Percentiles rank a stretch among this genome's conserved stretches.
Evolutionary conservation across 2,329 filamentous ascomycete species (phyloP).

Genomic region (Sporothrix inflata): DNA sequence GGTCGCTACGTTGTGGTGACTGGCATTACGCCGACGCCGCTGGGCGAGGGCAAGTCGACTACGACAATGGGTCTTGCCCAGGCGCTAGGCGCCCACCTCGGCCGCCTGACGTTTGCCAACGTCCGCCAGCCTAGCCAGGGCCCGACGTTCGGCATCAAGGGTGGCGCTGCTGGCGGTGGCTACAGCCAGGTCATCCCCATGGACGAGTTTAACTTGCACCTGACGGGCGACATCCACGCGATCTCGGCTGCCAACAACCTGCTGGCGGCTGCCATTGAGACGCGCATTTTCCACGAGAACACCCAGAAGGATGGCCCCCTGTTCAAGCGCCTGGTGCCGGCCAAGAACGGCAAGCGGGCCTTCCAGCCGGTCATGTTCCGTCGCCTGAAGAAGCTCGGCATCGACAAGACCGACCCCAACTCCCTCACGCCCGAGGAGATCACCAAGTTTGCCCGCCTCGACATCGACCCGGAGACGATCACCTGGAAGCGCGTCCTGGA

Average conservation of each 20-base stretch:
- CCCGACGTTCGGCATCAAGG: constrained; percentile 98
- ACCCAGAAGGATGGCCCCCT: constrained; percentile 90
- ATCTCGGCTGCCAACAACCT: constrained; percentile 97
- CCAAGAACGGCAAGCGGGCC: constrained; percentile 84
- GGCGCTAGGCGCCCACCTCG: constrained; percentile 85
- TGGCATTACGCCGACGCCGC: constrained; percentile 93
- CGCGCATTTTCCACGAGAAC: constrained; percentile 96
- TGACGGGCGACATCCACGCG: constrained; percentile 97
- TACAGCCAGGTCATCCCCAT: constrained; percentile 99
- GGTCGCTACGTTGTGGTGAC: constrained; percentile 92
- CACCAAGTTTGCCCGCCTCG: constrained; percentile 82
- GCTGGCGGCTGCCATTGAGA: constrained; percentile 93
- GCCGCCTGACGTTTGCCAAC: constrained; percentile 90
- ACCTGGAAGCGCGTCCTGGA: constrained; percentile 96
- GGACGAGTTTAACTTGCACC: constrained; percentile 98
- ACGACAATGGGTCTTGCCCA: constrained; percentile 96
- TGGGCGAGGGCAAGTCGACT: constrained; percentile 97
- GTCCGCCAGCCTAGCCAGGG: constrained; percentile 96
- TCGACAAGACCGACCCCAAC: constrained; percentile 90
- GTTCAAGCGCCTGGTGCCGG: constrained; percentile 84
- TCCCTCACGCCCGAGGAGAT: constrained; percentile 91
- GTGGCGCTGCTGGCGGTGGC: constrained; percentile 92
- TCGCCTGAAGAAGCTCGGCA: constrained; percentile 91
- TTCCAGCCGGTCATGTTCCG: constrained; percentile 93
- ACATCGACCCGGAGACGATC: constrained; percentile 96